phyloP scores from a whole-genome alignment of 2,329 filamentous ascomycete genomes.

The Aureobasidium sp. region DNA sequence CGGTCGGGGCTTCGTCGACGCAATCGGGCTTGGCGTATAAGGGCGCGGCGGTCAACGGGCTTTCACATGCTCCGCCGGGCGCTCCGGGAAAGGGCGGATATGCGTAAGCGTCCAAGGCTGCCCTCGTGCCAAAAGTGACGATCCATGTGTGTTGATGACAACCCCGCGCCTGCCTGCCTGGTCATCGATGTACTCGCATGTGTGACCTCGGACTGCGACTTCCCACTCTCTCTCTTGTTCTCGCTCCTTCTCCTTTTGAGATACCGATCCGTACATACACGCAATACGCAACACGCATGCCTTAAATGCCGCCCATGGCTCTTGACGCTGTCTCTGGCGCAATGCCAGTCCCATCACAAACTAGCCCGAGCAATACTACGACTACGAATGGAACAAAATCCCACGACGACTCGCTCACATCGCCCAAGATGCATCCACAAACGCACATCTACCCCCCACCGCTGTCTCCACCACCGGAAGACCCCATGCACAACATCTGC shows the following conservation, averaged over 20 bases:
- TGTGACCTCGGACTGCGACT: not conserved
- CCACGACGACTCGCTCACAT: not conserved
- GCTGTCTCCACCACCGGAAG: conserved; percentile 2
- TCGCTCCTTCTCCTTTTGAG: not conserved
- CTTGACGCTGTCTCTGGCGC: conserved; percentile 14
- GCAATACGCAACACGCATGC: not conserved
- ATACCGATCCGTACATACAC: not conserved
- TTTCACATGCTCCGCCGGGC: conserved; percentile 5
- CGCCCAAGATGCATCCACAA: conserved; percentile 6
- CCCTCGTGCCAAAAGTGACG: not conserved
- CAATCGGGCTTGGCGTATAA: not conserved
- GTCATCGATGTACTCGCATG: not conserved
- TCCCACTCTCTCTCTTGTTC: not conserved
- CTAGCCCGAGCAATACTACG: conserved; percentile 9
- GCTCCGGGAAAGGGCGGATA: too few species aligned
- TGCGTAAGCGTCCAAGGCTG: not conserved
- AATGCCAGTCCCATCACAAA: conserved; percentile 11
- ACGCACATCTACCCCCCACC: not conserved
- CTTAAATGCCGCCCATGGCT: conserved; percentile 3
- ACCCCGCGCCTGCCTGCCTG: not conserved
- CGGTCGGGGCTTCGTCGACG: not conserved
- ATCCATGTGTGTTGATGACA: not conserved
- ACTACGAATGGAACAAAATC: conserved; percentile 7
- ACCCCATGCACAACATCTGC: conserved; percentile 15
- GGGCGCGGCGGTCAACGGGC: not conserved